Evolutionary conservation across 306 rosid genomes (phyloP).

Genomic region (Leucaena leucocephala): DNA sequence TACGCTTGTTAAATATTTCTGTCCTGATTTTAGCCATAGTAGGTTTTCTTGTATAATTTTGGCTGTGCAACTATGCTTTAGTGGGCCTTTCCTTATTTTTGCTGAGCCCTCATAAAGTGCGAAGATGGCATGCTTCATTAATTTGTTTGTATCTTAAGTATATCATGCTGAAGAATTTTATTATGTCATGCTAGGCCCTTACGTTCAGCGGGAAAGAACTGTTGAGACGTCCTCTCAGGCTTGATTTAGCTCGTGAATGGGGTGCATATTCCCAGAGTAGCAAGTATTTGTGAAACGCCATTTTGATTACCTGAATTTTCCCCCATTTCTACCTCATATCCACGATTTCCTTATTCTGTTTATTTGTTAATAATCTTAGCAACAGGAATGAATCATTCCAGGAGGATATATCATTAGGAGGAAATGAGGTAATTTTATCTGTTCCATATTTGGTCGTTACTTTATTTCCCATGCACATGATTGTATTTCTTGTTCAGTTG

Average conservation of each 20-base stretch:
- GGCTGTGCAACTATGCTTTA: constrained; percentile 5
- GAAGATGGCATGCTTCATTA: not conserved
- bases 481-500: not conserved
- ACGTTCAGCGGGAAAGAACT: not conserved
- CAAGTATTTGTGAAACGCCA: not conserved
- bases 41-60: constrained; percentile 4
- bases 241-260: not conserved
- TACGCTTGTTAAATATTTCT: constrained; percentile 7
- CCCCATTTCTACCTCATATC: too few relatives aligned
- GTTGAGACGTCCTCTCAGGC: constrained; percentile 10
- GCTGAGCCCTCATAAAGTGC: not conserved
- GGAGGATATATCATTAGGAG: not conserved
- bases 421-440: not conserved
- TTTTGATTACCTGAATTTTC: not conserved
- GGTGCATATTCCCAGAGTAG: not conserved
- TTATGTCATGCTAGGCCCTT: constrained; percentile 5
- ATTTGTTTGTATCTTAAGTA: not conserved
- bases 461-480: not conserved
- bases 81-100: not conserved
- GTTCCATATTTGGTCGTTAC: not conserved
- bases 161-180: not conserved
- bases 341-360: not conserved
- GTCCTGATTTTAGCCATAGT: not conserved
- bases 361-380: not conserved
- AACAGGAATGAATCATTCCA: not conserved